Conservation (phyloP, 2,329 filamentous ascomycete species). For the Ophiostoma fasciatum region DNA sequence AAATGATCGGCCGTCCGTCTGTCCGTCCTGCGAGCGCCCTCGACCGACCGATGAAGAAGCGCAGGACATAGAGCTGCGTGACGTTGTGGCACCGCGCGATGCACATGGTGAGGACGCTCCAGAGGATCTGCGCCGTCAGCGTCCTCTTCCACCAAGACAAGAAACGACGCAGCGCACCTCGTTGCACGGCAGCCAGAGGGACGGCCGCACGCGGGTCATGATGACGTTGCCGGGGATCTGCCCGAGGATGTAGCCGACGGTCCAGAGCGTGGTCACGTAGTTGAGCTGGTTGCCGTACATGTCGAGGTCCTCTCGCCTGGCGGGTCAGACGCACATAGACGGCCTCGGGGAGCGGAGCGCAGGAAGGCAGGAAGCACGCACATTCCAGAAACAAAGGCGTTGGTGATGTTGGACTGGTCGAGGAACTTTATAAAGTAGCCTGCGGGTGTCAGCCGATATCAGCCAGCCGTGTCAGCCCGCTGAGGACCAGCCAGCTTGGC, state of each 20-base stretch:
- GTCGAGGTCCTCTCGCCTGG: slow-evolving; percentile 24
- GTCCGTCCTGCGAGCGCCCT: no score
- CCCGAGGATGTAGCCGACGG: slow-evolving; percentile 24
- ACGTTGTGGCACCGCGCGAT: slow-evolving; percentile 18
- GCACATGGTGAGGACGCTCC: slow-evolving; percentile 21
- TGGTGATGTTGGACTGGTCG: slow-evolving; percentile 25
- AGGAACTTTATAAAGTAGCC: slow-evolving; percentile 31
- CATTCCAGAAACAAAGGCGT: slow-evolving; percentile 32
- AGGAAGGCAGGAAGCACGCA: no score
- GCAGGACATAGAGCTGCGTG: slow-evolving; percentile 24
- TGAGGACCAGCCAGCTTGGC: no score
- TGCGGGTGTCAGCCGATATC: no score
- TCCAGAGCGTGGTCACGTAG: slow-evolving; percentile 19
- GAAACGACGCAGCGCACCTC: no score
- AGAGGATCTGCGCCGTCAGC: no score
- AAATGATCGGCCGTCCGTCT: no score
- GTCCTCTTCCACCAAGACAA: no score
- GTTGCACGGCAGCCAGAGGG: slow-evolving; percentile 27
- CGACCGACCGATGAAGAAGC: slow-evolving; percentile 31
- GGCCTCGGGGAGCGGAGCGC: no score
- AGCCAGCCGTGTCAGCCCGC: no score
- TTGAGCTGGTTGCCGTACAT: slow-evolving; percentile 27
- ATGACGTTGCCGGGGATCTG: slow-evolving; percentile 23
- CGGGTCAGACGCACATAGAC: no score
- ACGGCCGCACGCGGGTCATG: slow-evolving; percentile 26